Conservation (phyloP, 768 basidiomycete species). For the Mycena latifolia region DNA sequence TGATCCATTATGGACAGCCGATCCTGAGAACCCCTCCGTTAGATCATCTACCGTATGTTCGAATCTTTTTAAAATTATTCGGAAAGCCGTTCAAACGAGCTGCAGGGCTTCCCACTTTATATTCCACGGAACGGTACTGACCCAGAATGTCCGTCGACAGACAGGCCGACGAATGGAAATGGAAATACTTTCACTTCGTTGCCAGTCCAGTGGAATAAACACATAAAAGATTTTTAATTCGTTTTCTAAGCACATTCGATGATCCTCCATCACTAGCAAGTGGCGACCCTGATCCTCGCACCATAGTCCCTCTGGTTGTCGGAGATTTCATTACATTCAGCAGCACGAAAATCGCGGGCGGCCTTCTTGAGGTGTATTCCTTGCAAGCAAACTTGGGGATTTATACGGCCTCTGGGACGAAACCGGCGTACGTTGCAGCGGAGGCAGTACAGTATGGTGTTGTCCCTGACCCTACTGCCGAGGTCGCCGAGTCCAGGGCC, state of each 20-base stretch:
- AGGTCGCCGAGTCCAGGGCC: background rate
- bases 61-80: background rate
- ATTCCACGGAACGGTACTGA: conserved; percentile 29
- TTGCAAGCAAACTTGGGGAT: background rate
- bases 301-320: background rate
- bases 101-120: conserved; percentile 17
- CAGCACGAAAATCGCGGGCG: background rate
- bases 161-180: background rate
- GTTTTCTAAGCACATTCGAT: background rate
- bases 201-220: background rate
- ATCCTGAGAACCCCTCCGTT: conserved; percentile 24
- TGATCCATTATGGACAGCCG: conserved; percentile 26
- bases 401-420: background rate
- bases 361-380: background rate
- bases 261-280: background rate
- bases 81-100: background rate
- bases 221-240: background rate
- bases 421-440: background rate
- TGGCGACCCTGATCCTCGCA: background rate
- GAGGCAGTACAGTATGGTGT: background rate
- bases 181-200: background rate
- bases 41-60: background rate
- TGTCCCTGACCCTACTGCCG: background rate
- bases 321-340: background rate
- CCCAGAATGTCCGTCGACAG: conserved; percentile 19